phyloP scores from a whole-genome alignment of 768 basidiomycete species.

The Suillus clintonianus region DNA sequence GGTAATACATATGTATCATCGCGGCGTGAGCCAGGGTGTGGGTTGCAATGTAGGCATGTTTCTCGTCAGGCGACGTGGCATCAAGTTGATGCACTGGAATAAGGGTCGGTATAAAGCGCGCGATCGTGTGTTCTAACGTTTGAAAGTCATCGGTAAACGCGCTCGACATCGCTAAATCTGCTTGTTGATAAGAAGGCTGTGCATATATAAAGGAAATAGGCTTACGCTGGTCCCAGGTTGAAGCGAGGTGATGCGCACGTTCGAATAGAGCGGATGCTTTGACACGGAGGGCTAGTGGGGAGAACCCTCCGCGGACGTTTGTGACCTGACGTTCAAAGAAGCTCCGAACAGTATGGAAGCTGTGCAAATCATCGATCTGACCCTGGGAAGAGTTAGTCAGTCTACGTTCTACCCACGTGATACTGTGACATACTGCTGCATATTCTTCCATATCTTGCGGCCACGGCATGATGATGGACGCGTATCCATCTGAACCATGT shows the following conservation, averaged over 20 bases:
- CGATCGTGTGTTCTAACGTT: conserved; percentile 62
- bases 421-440: conserved; percentile 51
- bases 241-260: conserved; percentile 61
- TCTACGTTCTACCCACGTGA: conserved; percentile 7
- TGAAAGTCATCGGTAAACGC: conserved; percentile 60
- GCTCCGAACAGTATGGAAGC: conserved; percentile 59
- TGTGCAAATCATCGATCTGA: conserved; percentile 49
- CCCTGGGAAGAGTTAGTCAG: conserved; percentile 46
- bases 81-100: conserved; percentile 68
- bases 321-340: conserved; percentile 64
- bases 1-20: conserved; percentile 64
- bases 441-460: conserved; percentile 75
- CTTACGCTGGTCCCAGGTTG: conserved; percentile 61
- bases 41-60: conserved; percentile 55
- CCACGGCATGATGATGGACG: conserved; percentile 74
- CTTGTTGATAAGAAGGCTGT: conserved; percentile 21
- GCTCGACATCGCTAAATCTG: conserved; percentile 47
- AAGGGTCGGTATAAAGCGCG: conserved; percentile 62
- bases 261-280: conserved; percentile 80
- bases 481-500: conserved; percentile 57
- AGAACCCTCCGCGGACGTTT: conserved; percentile 53
- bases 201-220: conserved; percentile 18
- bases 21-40: conserved; percentile 71
- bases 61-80: conserved; percentile 55
- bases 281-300: conserved; percentile 62